These are phyloP conservation scores for Neoarthrinium moseri DNA, from an alignment of 2,329 filamentous ascomycete species.

Conservation along the genomic window DNA sequence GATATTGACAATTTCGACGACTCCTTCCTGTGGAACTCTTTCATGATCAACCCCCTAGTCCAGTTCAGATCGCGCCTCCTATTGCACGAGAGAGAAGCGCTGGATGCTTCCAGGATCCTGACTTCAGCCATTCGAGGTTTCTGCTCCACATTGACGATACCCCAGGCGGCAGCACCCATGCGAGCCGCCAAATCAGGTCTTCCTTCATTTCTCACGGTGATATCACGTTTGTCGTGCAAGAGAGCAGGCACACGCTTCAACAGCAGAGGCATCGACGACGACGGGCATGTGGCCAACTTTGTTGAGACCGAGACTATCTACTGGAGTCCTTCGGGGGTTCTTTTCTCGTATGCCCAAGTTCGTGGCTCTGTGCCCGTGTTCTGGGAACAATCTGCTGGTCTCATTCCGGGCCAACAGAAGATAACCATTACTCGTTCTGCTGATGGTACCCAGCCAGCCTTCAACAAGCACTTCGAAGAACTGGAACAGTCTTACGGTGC, in stretches of 20 bases:
- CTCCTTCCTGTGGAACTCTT: slow-evolving; percentile 95
- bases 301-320: slow-evolving; percentile 97
- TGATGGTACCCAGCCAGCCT: slow-evolving; percentile 90
- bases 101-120: slow-evolving; percentile 85
- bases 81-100: slow-evolving; percentile 68
- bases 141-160: slow-evolving; percentile 82
- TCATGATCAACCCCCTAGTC: slow-evolving; percentile 93
- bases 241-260: slow-evolving; percentile 96
- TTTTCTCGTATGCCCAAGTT: slow-evolving; percentile 92
- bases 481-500: slow-evolving; percentile 85
- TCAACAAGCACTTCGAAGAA: slow-evolving; percentile 92
- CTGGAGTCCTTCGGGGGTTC: slow-evolving; percentile 73
- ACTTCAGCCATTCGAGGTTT: slow-evolving; percentile 95
- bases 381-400: slow-evolving; percentile 89
- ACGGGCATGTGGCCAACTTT: slow-evolving; percentile 96
- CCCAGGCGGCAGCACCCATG: slow-evolving; percentile 71
- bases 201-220: slow-evolving; percentile 82
- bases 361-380: slow-evolving; percentile 93
- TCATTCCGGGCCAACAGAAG: slow-evolving; percentile 91
- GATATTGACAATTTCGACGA: slow-evolving; percentile 92
- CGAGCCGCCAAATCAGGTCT: slow-evolving; percentile 65
- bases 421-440: slow-evolving; percentile 85
- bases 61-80: slow-evolving; percentile 83
- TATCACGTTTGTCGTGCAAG: slow-evolving; percentile 86
- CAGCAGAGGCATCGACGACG: slow-evolving; percentile 94